Base-by-base conservation (phyloP, 2,329 filamentous ascomycete species). In the Pyricularia pennisetigena region DNA sequence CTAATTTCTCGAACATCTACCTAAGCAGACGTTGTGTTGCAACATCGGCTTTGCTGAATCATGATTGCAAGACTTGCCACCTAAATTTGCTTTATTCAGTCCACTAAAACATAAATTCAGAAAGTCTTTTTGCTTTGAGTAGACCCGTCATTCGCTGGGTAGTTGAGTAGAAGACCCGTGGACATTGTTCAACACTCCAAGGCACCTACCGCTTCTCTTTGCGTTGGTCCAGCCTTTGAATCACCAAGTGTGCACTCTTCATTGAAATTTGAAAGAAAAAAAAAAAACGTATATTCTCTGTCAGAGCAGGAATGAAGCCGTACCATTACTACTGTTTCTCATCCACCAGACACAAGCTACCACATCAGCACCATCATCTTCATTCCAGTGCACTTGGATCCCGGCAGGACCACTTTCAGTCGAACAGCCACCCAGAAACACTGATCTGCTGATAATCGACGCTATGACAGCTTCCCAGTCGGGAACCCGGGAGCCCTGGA, bases 361-460 rank as follows among this genome's bases (percentile, higher is more conserved):
- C n/a, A 8, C 8, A n/a, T 0, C 24, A 26, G 8, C 57, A 61
- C 8, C 8, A 23, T 9, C n/a, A 16, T n/a, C 57, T 4, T 16
- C n/a, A 12, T 61, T 26, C 7, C 24, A 26, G 32, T 61, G 57
- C 24, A 9, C 24, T 26, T 26, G 57, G 57, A 61, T 24, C 23
- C 57, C 57, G 26, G 23, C 3, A n/a, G 57, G 57, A 24, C 57
- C 57, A 12, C 57, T 61, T 0, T 61, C 57, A 12, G 4, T 4
- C 4, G 9, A 61, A 23, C 8, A 16, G n/a, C 12, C 8, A 26
- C 16, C 57, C 6, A 24, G 0, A 10, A 54, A 26, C 35, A 66
- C 6, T 24, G 54, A 35, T 12, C 32, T 24, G 14, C 71, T 72
- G 29, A 20, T 54, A 16, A n/a, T n/a, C 24, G 64, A 66, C 24